These are phyloP conservation scores for Phytophthora pluvialis DNA, from an alignment of 352 stramenopile species.

Conservation along the genomic window DNA sequence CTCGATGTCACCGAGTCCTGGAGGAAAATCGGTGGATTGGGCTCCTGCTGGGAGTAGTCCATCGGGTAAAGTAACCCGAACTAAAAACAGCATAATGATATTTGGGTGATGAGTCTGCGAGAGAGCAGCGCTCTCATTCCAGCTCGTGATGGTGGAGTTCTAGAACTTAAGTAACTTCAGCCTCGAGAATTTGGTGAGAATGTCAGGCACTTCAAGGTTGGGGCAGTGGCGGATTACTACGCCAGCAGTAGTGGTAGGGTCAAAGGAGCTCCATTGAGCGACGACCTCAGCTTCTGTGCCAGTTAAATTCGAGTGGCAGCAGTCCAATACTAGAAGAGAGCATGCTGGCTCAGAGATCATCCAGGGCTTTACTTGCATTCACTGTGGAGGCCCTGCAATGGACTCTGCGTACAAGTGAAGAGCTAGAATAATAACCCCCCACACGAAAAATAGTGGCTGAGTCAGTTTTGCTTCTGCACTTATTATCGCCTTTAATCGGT, in stretches of 20 bases:
- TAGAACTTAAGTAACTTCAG: constrained; percentile 50
- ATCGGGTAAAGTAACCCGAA: constrained; percentile 21
- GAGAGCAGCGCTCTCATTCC: constrained; percentile 34
- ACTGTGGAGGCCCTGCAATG: constrained; percentile 2
- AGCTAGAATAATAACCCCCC: constrained; percentile 28
- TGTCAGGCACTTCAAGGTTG: constrained; percentile 34
- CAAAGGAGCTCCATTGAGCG: constrained; percentile 14
- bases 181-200: constrained; percentile 35
- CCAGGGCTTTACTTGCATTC: constrained; percentile 44
- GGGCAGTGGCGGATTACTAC: constrained; percentile 52
- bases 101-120: constrained; percentile 32
- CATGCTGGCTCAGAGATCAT: constrained; percentile 27
- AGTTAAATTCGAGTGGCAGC: constrained; percentile 8
- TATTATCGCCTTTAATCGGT: background rate
- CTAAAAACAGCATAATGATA: constrained; percentile 34
- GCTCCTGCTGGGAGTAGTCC: constrained; percentile 11
- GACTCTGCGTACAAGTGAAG: constrained; percentile 30
- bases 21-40: constrained; percentile 17
- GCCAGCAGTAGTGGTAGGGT: constrained; percentile 20
- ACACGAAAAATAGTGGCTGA: constrained; percentile 1
- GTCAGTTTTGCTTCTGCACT: background rate
- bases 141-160: constrained; percentile 48
- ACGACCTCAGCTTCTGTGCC: constrained; percentile 19
- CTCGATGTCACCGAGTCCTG: constrained; percentile 35
- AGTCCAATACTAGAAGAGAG: constrained; percentile 36